Evolutionary conservation across 805 yeast species (phyloP), one percentile per base, ranked within the genome.

Genomic region (Barnettozyma californica): DNA sequence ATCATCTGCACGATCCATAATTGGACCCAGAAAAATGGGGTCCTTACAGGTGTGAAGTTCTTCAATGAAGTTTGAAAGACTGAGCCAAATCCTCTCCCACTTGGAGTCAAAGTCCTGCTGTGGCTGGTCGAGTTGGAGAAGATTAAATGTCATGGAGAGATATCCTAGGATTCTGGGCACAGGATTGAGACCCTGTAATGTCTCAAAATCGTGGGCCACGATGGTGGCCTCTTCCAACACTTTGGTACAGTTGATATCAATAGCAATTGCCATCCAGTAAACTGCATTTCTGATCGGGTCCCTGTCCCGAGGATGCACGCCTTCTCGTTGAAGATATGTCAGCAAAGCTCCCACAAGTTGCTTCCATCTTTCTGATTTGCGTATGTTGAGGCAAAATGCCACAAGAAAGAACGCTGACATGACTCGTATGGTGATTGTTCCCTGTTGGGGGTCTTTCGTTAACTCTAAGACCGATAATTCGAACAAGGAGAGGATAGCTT

Each of bases 21-120:
- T n/a, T 11, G 47, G 45, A 14, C 41, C 45, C 18, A 41, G 25
- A 64, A 47, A 7, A 67, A 65, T 14, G 6, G 35, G 21, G 6
- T 21, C 42, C 20, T 27, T 27, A 8, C 18, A 8, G 9, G 20
- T 11, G 8, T 41, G 43, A 11, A 26, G 9, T 27, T 41, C 31
- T 14, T 41, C 41, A 9, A 26, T 25, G 9, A 20, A 46, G n/a
- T 18, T 19, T 6, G 16, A 31, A n/a, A 45, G 13, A 45, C 63
- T 65, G n/a, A 65, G 52, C 75, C 75, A 72, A 1, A 71, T 43
- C 7, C 46, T 46, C 44, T 61, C 62, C 76, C 77, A 72, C 31
- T 61, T 62, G 5, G 50, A 44, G 39, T 67, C 68, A 50, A 67
- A 71, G 18, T 58, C 53, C 9, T 29, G 26, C 19, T 29, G 44